Evolutionary conservation across 768 basidiomycete genomes (phyloP).

Genomic region (Suillus clintonianus): DNA sequence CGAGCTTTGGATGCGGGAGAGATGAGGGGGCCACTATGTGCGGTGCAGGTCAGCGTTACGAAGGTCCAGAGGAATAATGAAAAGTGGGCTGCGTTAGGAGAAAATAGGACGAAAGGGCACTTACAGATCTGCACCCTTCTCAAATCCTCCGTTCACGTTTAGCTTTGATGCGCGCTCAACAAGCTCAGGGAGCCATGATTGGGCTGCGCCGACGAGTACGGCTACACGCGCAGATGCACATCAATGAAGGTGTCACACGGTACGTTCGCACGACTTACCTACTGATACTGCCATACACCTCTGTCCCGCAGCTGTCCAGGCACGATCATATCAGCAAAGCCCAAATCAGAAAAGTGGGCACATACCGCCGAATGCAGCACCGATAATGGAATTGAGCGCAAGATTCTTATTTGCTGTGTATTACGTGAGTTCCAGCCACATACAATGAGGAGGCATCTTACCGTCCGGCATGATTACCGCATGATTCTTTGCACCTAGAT

Average conservation of each 20-base stretch:
- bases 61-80: conserved; percentile 3
- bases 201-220: conserved; percentile 80
- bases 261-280: conserved; percentile 45
- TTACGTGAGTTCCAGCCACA: conserved; percentile 2
- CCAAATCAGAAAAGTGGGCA: conserved; percentile 10
- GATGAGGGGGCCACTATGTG: conserved; percentile 69
- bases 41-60: not conserved
- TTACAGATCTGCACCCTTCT: conserved; percentile 79
- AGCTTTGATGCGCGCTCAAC: conserved; percentile 78
- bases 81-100: not conserved
- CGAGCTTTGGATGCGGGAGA: conserved; percentile 82
- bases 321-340: conserved; percentile 20
- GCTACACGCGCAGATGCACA: conserved; percentile 34
- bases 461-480: conserved; percentile 93
- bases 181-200: conserved; percentile 84
- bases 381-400: conserved; percentile 87
- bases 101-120: conserved; percentile 14
- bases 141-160: conserved; percentile 89
- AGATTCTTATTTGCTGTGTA: conserved; percentile 84
- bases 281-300: conserved; percentile 97
- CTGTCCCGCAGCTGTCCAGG: conserved; percentile 80
- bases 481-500: conserved; percentile 97
- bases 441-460: conserved; percentile 34
- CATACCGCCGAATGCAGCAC: conserved; percentile 89
- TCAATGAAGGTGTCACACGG: not conserved